A percentile compares a stretch with the other conserved stretches of the same genome.
Conservation (phyloP, 2,329 filamentous ascomycete species). For the Microsporum audouinii region DNA sequence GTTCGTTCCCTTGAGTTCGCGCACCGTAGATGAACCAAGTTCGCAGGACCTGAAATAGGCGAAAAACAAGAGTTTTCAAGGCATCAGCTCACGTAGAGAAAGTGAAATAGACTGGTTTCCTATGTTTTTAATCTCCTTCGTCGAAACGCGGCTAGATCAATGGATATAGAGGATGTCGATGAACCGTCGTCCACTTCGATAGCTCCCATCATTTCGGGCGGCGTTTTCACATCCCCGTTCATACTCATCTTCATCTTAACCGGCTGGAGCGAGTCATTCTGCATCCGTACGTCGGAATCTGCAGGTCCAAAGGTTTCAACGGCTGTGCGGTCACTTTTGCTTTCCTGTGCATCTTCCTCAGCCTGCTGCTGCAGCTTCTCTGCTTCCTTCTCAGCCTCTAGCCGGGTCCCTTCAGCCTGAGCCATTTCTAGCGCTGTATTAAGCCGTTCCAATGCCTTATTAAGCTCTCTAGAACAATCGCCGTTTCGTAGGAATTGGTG, state of each 20-base stretch:
- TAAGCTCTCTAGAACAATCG: conserved; percentile 67
- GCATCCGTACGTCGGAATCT: not conserved
- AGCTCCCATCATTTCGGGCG: conserved; percentile 14
- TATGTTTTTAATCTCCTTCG: conserved; percentile 17
- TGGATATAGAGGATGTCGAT: conserved; percentile 25
- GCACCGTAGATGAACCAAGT: not conserved
- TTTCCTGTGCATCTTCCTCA: conserved; percentile 9
- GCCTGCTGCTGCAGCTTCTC: conserved; percentile 12
- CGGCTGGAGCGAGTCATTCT: not conserved
- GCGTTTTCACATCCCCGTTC: conserved; percentile 10
- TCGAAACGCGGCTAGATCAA: conserved; percentile 28
- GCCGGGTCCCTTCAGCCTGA: conserved; percentile 47
- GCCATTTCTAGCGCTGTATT: conserved; percentile 52
- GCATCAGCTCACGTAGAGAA: no score
- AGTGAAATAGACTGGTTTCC: not conserved
- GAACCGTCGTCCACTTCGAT: conserved; percentile 30
- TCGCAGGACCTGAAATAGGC: not conserved
- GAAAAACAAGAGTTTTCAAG: not conserved
- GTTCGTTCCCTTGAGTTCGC: not conserved
- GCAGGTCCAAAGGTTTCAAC: not conserved
- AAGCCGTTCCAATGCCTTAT: conserved; percentile 55
- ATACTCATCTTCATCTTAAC: not conserved
- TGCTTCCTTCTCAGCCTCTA: conserved; percentile 40
- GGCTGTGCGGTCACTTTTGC: conserved; percentile 3
- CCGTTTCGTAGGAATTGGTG: conserved; percentile 84